Conservation (phyloP, 768 basidiomycete genomes). For the Scleroderma bovista region DNA sequence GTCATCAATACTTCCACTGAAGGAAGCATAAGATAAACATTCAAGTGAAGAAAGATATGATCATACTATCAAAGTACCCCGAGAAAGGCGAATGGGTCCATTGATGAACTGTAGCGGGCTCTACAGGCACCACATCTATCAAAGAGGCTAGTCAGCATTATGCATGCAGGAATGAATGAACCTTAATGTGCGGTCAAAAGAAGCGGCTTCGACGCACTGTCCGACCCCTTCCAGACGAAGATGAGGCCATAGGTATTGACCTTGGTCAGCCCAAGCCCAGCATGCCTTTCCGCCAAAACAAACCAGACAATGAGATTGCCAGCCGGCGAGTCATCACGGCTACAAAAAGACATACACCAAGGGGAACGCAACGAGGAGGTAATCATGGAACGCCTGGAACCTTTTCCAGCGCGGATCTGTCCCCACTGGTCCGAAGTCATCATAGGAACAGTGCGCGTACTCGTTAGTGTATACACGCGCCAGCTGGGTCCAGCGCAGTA, state of each 20-base stretch:
- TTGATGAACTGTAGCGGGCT: conserved; percentile 44
- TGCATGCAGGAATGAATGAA: conserved; percentile 15
- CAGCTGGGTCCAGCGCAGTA: no score
- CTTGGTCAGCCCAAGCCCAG: conserved; percentile 45
- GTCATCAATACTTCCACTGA: conserved; percentile 46
- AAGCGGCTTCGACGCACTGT: conserved; percentile 47
- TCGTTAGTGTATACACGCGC: background rate
- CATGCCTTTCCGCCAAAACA: conserved; percentile 32
- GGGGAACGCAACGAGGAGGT: conserved; percentile 54
- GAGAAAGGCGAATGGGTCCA: conserved; percentile 64
- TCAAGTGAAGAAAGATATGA: background rate
- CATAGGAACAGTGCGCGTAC: conserved; percentile 46
- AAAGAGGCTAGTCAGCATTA: background rate
- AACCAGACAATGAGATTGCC: background rate
- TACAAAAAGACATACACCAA: conserved; percentile 40
- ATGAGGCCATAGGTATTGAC: conserved; percentile 61
- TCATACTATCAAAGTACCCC: conserved; percentile 50
- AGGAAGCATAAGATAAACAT: conserved; percentile 4
- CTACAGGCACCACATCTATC: conserved; percentile 65
- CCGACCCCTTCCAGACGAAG: conserved; percentile 51
- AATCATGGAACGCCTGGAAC: conserved; percentile 49
- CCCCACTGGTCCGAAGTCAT: conserved; percentile 43
- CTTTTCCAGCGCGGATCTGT: conserved; percentile 50
- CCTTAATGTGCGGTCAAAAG: conserved; percentile 53
- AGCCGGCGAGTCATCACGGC: no score